Evolutionary conservation across 805 yeast genomes (phyloP).

Genomic region (Lipomyces sp.): DNA sequence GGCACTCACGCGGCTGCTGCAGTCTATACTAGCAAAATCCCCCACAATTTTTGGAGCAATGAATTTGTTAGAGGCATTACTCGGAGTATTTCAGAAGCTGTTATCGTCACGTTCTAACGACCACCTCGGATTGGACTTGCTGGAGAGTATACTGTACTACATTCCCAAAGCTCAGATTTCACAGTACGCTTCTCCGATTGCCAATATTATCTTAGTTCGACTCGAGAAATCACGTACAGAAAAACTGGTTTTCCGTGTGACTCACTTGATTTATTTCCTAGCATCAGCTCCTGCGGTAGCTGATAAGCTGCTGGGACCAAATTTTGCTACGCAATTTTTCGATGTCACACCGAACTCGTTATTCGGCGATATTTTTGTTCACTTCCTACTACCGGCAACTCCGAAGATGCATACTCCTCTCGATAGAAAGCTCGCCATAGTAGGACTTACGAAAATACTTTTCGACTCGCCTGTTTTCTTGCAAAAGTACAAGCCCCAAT

Average conservation of each 20-base stretch:
- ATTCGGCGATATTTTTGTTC: slow-evolving; percentile 44
- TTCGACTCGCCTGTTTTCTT: slow-evolving; percentile 47
- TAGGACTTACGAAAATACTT: slow-evolving; percentile 56
- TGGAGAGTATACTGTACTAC: slow-evolving; percentile 67
- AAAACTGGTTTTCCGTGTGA: slow-evolving; percentile 71
- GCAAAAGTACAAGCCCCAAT: slow-evolving; percentile 52
- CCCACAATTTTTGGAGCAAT: slow-evolving; percentile 49
- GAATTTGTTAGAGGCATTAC: slow-evolving; percentile 67
- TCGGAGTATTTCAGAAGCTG: slow-evolving; percentile 96
- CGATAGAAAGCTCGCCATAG: slow-evolving; percentile 54
- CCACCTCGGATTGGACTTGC: slow-evolving; percentile 78
- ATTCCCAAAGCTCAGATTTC: slow-evolving; percentile 58
- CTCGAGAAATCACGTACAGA: slow-evolving; percentile 83
- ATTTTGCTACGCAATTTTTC: slow-evolving; percentile 65
- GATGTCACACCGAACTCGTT: slow-evolving; percentile 70
- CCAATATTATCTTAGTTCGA: slow-evolving; percentile 75
- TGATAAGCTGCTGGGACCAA: slow-evolving; percentile 48
- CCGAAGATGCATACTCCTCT: slow-evolving; percentile 48
- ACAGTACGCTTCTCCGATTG: slow-evolving; percentile 69
- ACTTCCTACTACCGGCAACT: slow-evolving; percentile 46
- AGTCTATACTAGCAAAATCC: slow-evolving; percentile 62
- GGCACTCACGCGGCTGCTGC: slow-evolving; percentile 80
- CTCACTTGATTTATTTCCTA: slow-evolving; percentile 63
- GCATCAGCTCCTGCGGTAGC: slow-evolving; percentile 50
- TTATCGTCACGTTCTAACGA: slow-evolving; percentile 85